Evolutionary conservation across 1,139 yeast genomes (phyloP).

Genomic region (Nakaseomyces nivariensis): DNA sequence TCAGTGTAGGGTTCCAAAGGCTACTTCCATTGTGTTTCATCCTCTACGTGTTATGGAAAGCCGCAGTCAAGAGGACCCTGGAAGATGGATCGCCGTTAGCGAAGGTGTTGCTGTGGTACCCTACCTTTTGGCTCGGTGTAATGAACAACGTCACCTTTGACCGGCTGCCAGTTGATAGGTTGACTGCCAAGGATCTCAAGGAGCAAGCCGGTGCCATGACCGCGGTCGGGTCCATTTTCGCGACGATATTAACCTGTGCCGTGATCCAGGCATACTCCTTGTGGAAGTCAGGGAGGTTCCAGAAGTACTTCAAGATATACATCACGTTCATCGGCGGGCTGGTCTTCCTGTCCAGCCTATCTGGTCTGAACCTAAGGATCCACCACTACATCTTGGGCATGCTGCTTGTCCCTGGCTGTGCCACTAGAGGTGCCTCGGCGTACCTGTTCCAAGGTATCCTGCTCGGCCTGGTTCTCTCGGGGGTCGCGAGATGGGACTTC

Average conservation of each 20-base stretch:
- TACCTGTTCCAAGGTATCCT: slow-evolving; percentile 73
- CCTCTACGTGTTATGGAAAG: slow-evolving; percentile 61
- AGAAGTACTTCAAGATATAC: slow-evolving; percentile 46
- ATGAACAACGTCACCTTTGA: slow-evolving; percentile 84
- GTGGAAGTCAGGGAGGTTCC: slow-evolving; percentile 72
- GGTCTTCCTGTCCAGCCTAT: slow-evolving; percentile 41
- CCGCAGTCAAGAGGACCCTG: slow-evolving; percentile 37
- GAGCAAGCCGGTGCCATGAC: slow-evolving; percentile 69
- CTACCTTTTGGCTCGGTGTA: slow-evolving; percentile 76
- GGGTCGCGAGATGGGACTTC: slow-evolving; percentile 87
- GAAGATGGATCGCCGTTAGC: slow-evolving; percentile 40
- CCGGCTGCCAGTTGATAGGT: slow-evolving; percentile 74
- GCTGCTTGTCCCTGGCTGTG: slow-evolving; percentile 75
- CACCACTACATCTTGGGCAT: slow-evolving; percentile 87
- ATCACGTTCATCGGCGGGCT: slow-evolving; percentile 39
- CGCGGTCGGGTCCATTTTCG: slow-evolving; percentile 46
- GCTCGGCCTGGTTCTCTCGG: slow-evolving; percentile 71
- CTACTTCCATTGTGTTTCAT: slow-evolving; percentile 68
- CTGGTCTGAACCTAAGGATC: slow-evolving; percentile 65
- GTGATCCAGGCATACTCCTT: slow-evolving; percentile 66
- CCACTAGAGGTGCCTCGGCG: slow-evolving; percentile 64
- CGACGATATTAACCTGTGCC: slow-evolving; percentile 43
- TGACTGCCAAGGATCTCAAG: slow-evolving; percentile 59
- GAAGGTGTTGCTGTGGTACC: slow-evolving; percentile 60
- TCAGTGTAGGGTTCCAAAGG: slow-evolving; percentile 66